Percentiles rank a stretch among this genome's conserved stretches.
Conservation (phyloP, 2,329 filamentous ascomycete genomes). For the Albophoma yamanashiensis region DNA sequence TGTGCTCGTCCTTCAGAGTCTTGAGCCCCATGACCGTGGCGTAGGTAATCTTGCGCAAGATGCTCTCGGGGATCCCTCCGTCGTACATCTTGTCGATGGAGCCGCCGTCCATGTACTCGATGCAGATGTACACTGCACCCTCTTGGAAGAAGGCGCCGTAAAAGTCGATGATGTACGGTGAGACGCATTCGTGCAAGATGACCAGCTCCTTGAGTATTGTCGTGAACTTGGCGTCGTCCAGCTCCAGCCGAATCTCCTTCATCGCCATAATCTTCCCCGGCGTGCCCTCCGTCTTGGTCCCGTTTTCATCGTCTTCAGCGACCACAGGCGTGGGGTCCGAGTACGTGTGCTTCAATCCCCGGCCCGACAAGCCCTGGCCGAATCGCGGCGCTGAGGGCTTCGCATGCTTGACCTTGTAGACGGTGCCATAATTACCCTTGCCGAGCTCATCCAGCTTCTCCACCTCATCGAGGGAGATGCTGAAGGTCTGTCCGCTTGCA, state of each 20-base stretch:
- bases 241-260: constrained; percentile 93
- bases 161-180: constrained; percentile 96
- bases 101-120: constrained; percentile 98
- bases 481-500: constrained; percentile 78
- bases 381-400: constrained; percentile 50
- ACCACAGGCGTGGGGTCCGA: constrained; percentile 23
- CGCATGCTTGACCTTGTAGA: constrained; percentile 89
- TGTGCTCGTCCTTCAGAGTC: constrained; percentile 91
- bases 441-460: constrained; percentile 88
- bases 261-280: constrained; percentile 91
- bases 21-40: constrained; percentile 87
- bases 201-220: constrained; percentile 97
- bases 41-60: constrained; percentile 82
- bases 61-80: constrained; percentile 79
- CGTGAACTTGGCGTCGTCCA: constrained; percentile 93
- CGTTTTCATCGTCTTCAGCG: constrained; percentile 14
- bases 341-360: constrained; percentile 25
- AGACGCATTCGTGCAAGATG: constrained; percentile 87
- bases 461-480: constrained; percentile 90
- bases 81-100: constrained; percentile 94
- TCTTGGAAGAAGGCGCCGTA: constrained; percentile 99
- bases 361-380: constrained; percentile 43
- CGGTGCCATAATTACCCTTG: constrained; percentile 96
- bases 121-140: constrained; percentile 97
- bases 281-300: constrained; percentile 30